Evolutionary conservation across 2,329 filamentous ascomycete species (phyloP).

Genomic region (Neofusicoccum kwambonambiense): DNA sequence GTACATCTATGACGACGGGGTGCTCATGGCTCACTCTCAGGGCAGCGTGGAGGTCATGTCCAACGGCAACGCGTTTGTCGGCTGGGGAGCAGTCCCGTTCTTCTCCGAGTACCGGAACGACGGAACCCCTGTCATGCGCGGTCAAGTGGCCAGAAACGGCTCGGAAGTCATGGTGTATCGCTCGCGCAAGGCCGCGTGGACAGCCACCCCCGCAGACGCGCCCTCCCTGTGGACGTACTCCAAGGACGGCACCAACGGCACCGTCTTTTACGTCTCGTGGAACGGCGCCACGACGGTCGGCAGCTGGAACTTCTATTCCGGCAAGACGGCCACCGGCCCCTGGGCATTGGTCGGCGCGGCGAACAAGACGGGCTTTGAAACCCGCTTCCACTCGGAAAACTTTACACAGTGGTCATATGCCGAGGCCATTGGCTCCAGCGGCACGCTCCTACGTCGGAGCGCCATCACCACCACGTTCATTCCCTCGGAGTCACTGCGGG

Average conservation of each 20-base stretch:
- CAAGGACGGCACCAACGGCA: slow-evolving; percentile 26
- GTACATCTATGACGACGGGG: slow-evolving; percentile 38
- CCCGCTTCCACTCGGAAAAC: neutral
- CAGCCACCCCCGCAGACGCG: neutral
- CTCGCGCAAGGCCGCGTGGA: slow-evolving; percentile 7
- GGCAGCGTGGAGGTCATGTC: slow-evolving; percentile 55
- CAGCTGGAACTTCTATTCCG: no score
- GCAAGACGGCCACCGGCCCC: neutral
- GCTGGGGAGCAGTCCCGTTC: slow-evolving; percentile 51
- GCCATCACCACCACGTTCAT: no score
- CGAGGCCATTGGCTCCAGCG: neutral
- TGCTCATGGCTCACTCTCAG: slow-evolving; percentile 49
- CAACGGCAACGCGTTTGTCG: slow-evolving; percentile 54
- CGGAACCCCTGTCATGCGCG: slow-evolving; percentile 53
- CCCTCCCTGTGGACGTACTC: slow-evolving; percentile 23
- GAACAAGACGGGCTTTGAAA: neutral
- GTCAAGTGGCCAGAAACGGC: slow-evolving; percentile 38
- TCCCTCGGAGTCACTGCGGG: no score
- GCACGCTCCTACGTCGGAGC: neutral
- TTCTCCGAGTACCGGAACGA: slow-evolving; percentile 45
- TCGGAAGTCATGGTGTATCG: slow-evolving; percentile 23
- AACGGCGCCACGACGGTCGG: no score
- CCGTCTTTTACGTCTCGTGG: slow-evolving; percentile 20
- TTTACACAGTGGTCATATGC: neutral
- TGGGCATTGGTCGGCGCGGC: neutral